Evolutionary conservation across 176 grass and related monocot genomes (phyloP).

Genomic region (Oryza brachyantha): DNA sequence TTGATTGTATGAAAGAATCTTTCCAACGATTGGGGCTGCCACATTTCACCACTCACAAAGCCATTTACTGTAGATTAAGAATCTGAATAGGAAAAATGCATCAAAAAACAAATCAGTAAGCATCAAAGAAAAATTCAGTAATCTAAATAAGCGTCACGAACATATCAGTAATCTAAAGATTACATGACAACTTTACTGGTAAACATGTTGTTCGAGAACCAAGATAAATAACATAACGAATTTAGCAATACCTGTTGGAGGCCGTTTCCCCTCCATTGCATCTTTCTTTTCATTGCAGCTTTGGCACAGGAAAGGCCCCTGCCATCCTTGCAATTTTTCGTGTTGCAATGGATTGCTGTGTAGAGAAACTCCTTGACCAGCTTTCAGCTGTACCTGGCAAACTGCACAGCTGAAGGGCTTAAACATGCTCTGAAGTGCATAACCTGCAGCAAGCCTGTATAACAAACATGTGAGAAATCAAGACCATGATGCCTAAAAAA

Average conservation of each 20-base stretch:
- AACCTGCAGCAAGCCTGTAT: constrained; percentile 73
- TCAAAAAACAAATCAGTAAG: not conserved
- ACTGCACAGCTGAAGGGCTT: constrained; percentile 72
- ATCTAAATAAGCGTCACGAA: no score
- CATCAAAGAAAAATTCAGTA: constrained; percentile 23
- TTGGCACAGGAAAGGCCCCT: constrained; percentile 83
- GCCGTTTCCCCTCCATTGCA: constrained; percentile 87
- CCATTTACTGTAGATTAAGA: not conserved
- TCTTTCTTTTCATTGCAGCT: constrained; percentile 83
- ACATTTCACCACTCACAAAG: not conserved
- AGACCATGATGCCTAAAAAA: not conserved
- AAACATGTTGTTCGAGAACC: constrained; percentile 2
- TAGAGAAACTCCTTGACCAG: constrained; percentile 69
- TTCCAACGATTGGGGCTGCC: constrained; percentile 13
- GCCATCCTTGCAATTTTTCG: constrained; percentile 67
- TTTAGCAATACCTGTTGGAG: constrained; percentile 40
- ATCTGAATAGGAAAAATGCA: not conserved
- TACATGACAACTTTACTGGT: not conserved
- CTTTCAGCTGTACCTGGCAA: constrained; percentile 62
- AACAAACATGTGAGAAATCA: not conserved
- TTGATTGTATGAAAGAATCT: constrained; percentile 35
- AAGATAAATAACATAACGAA: constrained; percentile 5
- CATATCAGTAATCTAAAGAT: constrained; percentile 2
- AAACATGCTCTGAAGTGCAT: constrained; percentile 74
- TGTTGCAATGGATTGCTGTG: constrained; percentile 53